A percentile compares a stretch with the other conserved stretches of the same genome.
Evolutionary conservation across 306 rosid species (phyloP).

Genomic region (Vicia villosa): DNA sequence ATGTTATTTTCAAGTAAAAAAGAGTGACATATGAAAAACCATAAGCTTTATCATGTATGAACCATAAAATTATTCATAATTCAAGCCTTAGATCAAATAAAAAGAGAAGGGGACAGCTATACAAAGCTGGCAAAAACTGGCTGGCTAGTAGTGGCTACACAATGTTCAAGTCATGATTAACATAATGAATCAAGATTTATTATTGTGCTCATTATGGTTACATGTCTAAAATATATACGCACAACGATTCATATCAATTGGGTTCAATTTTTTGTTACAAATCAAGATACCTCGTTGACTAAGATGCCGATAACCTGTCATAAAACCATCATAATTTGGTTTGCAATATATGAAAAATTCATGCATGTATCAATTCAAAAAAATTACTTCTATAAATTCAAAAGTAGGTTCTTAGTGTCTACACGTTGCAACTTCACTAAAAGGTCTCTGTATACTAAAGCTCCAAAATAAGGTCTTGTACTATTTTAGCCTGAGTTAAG

Average conservation of each 20-base stretch:
- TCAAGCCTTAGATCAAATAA: background rate
- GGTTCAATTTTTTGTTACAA: background rate
- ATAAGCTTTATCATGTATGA: background rate
- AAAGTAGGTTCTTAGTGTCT: conserved; percentile 6
- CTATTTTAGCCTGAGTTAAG: background rate
- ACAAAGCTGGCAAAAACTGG: background rate
- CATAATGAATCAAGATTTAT: background rate
- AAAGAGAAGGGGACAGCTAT: background rate
- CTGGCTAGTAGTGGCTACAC: background rate
- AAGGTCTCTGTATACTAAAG: conserved; percentile 3
- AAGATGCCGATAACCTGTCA: background rate
- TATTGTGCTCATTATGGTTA: no score
- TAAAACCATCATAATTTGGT: conserved; percentile 5
- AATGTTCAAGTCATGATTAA: background rate
- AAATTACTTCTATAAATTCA: background rate
- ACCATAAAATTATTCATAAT: background rate
- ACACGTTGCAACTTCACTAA: background rate
- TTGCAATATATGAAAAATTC: conserved; percentile 8
- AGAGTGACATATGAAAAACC: background rate
- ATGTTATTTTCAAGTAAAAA: background rate
- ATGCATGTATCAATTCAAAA: conserved; percentile 12
- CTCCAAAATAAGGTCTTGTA: conserved; percentile 7
- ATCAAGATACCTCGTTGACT: background rate
- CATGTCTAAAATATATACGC: background rate
- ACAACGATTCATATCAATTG: background rate